Evolutionary conservation across 306 rosid genomes (phyloP), one percentile per base, ranked within the genome.

Genomic region (Cucurbita pepo): DNA sequence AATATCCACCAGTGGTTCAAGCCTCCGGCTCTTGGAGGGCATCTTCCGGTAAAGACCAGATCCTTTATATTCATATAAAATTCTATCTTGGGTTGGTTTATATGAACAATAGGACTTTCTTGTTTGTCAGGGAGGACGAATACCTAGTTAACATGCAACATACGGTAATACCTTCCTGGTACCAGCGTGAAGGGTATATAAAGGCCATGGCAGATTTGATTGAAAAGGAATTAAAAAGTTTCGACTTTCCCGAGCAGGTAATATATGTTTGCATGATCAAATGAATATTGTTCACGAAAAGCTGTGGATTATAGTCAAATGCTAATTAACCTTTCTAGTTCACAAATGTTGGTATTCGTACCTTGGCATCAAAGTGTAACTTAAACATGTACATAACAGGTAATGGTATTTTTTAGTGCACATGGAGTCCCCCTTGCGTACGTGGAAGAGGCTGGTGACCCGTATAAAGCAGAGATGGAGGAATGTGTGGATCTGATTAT

Each of bases 391-490:
- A 21, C 38, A 13, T 79, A 72, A 69, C 83, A 90, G 96, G 90
- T 87, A 53, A 86, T 90, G 88, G 79, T 92, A 83, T 92, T 92
- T 88, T 92, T 92, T 78, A 92, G 97, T 60, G 97, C 97, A 7
- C 97, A 92, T 69, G 97, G 97, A 59, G 97, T 92, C 59, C 97
- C 97, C 2, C 91, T 92, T 82, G 97, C 97, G 63, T 92, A 92
- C 78, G 97, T 92, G 69, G 97, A 92, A 84, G 95, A 90, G 82
- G 97, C 97, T 36, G 97, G 97, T 60, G 97, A 92, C 83, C 97
- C 97, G 48, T 92, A 92, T 83, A 92, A 92, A 83, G 91, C 96
- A 58, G 97, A 92, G 85, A 92, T 92, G 97, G 97, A 92, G 83
- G 97, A 92, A 84, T 90, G 96, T 54, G 87, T 92, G 74, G 96